Evolutionary conservation across 352 stramenopile genomes (phyloP).

Genomic region (Phytophthora nicotianae): DNA sequence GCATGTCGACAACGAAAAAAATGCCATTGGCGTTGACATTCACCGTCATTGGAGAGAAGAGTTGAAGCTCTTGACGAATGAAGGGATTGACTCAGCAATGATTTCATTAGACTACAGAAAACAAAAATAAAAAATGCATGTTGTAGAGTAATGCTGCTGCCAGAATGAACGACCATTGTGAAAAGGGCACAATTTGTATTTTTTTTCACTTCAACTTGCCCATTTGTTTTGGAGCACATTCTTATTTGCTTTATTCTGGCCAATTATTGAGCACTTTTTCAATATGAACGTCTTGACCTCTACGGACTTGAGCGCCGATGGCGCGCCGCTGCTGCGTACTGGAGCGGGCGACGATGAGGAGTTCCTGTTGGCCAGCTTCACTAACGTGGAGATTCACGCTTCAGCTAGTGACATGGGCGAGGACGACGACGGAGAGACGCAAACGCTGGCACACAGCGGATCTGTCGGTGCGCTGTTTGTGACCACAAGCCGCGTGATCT

Average conservation of each 20-base stretch:
- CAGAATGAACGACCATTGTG: background rate
- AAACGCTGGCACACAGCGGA: conserved; percentile 26
- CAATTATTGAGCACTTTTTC: conserved; percentile 11
- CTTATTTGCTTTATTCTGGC: background rate
- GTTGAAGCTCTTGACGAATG: background rate
- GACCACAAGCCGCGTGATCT: conserved; percentile 65
- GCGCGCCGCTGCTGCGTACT: conserved; percentile 61
- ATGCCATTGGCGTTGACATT: conserved; percentile 73
- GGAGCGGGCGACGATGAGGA: conserved; percentile 56
- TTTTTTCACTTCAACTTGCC: background rate
- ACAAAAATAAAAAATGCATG: conserved; percentile 15
- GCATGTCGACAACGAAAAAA: conserved; percentile 67
- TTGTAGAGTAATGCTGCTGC: conserved; percentile 32
- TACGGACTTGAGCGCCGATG: conserved; percentile 48
- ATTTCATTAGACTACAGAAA: conserved; percentile 1
- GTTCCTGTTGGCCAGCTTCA: conserved; percentile 65
- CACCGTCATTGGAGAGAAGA: conserved; percentile 49
- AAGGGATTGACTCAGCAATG: background rate
- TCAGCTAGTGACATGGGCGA: conserved; percentile 31
- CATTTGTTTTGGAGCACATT: background rate
- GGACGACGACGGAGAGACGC: conserved; percentile 26
- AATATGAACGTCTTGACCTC: conserved; percentile 62
- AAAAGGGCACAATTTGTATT: too few species aligned
- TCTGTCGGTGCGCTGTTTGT: conserved; percentile 30
- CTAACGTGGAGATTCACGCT: conserved; percentile 46